Base-by-base conservation (phyloP, 139 green algal species). In the Picochlorum sp. region DNA sequence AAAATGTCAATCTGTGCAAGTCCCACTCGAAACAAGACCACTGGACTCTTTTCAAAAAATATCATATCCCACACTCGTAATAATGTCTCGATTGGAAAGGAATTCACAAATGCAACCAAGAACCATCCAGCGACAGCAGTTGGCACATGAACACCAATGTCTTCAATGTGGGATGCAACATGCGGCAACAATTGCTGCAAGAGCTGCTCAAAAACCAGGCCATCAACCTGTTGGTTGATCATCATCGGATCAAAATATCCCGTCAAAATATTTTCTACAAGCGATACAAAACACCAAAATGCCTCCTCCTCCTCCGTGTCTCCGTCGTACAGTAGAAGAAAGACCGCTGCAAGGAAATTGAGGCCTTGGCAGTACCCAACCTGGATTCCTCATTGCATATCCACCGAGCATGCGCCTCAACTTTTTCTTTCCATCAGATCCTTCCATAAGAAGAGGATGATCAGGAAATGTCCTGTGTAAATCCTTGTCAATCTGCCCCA, bases 311-410 rank as follows among this genome's bases (percentile, higher is more conserved):
- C 88, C 2, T 78, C 59, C 76, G 96, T 55, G 7, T 55, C n/a
- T 9, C 34, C 34, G 34, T 54, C 47, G 15, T 26, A 84, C 57
- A 92, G 81, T 45, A 96, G 68, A 62, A 91, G 67, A 78, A 97
- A 77, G 47, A 72, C 65, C 3, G 80, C 89, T 1, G 78, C 90
- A 26, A 95, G 57, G 61, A 95, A 95, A 72, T 96, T 95, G 70
- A 96, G 85, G 37, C 88, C 88, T 75, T 83, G 79, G 69, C 85
- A 94, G 74, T 95, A 96, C 13, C 88, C 88, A 15, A 94, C 80
- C 14, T 1, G 80, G 66, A 67, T 91, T 92, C 65, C 85, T 76
- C 14, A 78, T 66, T 9, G 83, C 65, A 69, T 87, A 96, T 16
- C 86, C 84, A 2, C 70, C 71, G 62, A 96, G 69, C 30, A 96